These are phyloP conservation scores for Fusarium neocosmosporiellum DNA, from an alignment of 2,329 filamentous ascomycete genomes.

Conservation along the genomic window DNA sequence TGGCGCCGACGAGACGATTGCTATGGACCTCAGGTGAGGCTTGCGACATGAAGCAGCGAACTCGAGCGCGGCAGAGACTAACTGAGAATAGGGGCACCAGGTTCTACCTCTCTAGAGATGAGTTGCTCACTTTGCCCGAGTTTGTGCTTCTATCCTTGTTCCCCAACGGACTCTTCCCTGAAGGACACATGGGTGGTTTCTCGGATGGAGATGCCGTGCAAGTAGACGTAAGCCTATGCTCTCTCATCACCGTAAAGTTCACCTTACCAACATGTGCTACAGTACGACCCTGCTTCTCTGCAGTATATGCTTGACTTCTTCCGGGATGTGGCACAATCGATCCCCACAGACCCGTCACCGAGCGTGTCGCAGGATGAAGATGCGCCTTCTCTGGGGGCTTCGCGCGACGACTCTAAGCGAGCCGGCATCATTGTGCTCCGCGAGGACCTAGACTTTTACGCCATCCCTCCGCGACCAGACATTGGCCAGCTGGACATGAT, in stretches of 20 bases:
- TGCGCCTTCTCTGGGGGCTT: slow-evolving; percentile 73
- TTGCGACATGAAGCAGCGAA: background rate
- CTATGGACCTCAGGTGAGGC: slow-evolving; percentile 88
- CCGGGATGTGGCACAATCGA: slow-evolving; percentile 94
- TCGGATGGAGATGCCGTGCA: slow-evolving; percentile 94
- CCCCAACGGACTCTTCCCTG: slow-evolving; percentile 96
- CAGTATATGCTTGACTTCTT: slow-evolving; percentile 99
- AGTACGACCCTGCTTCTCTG: slow-evolving; percentile 97
- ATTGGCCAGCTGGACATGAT: slow-evolving; percentile 94
- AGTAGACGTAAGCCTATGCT: slow-evolving; percentile 82
- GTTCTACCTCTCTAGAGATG: slow-evolving; percentile 94
- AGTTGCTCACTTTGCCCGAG: slow-evolving; percentile 93
- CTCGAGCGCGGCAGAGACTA: slow-evolving; percentile 25
- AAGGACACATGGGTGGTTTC: slow-evolving; percentile 94
- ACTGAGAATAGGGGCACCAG: slow-evolving; percentile 78
- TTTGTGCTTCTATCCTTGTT: slow-evolving; percentile 98
- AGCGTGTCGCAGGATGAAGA: slow-evolving; percentile 72
- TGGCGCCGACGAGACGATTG: slow-evolving; percentile 92
- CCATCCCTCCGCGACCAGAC: slow-evolving; percentile 86
- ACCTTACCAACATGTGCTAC: slow-evolving; percentile 33
- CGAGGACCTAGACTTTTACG: slow-evolving; percentile 98
- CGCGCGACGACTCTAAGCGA: slow-evolving; percentile 83
- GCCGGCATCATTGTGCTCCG: slow-evolving; percentile 97
- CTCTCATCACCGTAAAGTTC: background rate
- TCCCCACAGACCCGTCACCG: slow-evolving; percentile 79